Evolutionary conservation across 2,329 filamentous ascomycete genomes (phyloP).

Genomic region (Alternaria infectoria): DNA sequence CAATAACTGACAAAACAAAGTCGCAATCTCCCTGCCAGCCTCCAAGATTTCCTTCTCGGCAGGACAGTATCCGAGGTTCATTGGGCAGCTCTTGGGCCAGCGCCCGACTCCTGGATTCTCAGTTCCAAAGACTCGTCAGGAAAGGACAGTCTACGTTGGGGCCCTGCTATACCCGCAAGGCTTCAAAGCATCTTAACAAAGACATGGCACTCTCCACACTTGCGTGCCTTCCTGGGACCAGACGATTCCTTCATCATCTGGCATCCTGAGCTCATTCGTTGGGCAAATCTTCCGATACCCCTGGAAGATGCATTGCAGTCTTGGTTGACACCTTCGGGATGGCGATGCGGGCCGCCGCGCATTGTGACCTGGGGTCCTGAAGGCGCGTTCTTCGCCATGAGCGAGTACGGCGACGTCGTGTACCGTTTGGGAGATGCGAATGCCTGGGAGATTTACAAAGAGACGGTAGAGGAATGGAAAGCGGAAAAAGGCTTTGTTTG

Average conservation of each 20-base stretch:
- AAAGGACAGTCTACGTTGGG: conserved; percentile 40
- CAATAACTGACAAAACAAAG: conserved; percentile 20
- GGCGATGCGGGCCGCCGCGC: conserved; percentile 43
- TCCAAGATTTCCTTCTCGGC: conserved; percentile 33
- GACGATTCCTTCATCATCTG: conserved; percentile 43
- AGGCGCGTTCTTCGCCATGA: conserved; percentile 46
- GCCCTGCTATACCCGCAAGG: conserved; percentile 26
- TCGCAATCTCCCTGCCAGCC: conserved; percentile 36
- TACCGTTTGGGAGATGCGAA: conserved; percentile 33
- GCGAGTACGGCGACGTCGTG: conserved; percentile 44
- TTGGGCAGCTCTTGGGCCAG: conserved; percentile 40
- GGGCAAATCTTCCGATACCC: conserved; percentile 32
- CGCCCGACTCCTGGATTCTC: conserved; percentile 42
- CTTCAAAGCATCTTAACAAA: conserved; percentile 29
- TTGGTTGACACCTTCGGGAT: conserved; percentile 47
- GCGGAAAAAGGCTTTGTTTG: conserved; percentile 38
- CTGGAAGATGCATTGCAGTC: conserved; percentile 42
- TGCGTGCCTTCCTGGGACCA: conserved; percentile 41
- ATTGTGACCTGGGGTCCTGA: conserved; percentile 40
- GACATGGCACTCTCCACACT: conserved; percentile 37
- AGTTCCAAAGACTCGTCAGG: conserved; percentile 37
- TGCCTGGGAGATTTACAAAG: conserved; percentile 38
- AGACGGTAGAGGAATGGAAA: conserved; percentile 47
- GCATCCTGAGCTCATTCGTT: conserved; percentile 43
- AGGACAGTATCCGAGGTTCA: conserved; percentile 36